A percentile compares a stretch with the other conserved stretches of the same genome.
Evolutionary conservation across 2,329 filamentous ascomycete species (phyloP).

Genomic region (Colletotrichum sublineola): DNA sequence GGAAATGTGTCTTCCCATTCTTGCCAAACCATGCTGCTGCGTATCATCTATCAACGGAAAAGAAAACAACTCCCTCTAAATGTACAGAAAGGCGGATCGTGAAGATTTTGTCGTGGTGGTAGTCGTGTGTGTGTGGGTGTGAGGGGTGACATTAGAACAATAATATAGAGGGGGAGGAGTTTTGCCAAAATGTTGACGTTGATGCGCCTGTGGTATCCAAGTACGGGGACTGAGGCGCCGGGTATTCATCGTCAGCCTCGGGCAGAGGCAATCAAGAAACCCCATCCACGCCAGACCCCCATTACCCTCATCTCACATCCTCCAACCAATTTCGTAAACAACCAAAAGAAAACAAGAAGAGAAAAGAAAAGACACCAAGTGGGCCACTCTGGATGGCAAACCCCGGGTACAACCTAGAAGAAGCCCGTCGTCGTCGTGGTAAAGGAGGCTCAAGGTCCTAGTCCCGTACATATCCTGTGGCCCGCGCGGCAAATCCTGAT

Average conservation of each 20-base stretch:
- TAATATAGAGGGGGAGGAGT: slow-evolving; percentile 38
- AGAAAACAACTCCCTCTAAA: slow-evolving; percentile 39
- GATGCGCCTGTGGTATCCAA: slow-evolving; percentile 34
- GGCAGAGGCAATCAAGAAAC: slow-evolving; percentile 14
- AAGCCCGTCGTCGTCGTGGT: slow-evolving; percentile 2
- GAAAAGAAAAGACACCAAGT: slow-evolving; percentile 19
- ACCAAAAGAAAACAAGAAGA: slow-evolving; percentile 21
- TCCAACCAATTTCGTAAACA: slow-evolving; percentile 11
- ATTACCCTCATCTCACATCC: slow-evolving; percentile 24
- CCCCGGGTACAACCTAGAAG: background rate
- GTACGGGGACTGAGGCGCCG: slow-evolving; percentile 16
- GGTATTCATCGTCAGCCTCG: slow-evolving; percentile 27
- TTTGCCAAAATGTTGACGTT: slow-evolving; percentile 33
- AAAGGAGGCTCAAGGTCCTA: background rate
- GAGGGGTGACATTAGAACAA: slow-evolving; percentile 43
- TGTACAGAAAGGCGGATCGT: slow-evolving; percentile 42
- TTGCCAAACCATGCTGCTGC: slow-evolving; percentile 43
- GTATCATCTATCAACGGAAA: slow-evolving; percentile 36
- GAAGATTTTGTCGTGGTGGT: slow-evolving; percentile 13
- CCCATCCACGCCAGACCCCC: slow-evolving; percentile 21
- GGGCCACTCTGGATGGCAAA: slow-evolving; percentile 16
- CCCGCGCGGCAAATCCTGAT: slow-evolving; percentile 6
- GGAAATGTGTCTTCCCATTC: slow-evolving; percentile 42
- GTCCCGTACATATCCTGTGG: slow-evolving; percentile 15
- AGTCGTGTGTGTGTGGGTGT: background rate